phyloP scores from a whole-genome alignment of 768 basidiomycete genomes.

The Rhizopogon sp. region DNA sequence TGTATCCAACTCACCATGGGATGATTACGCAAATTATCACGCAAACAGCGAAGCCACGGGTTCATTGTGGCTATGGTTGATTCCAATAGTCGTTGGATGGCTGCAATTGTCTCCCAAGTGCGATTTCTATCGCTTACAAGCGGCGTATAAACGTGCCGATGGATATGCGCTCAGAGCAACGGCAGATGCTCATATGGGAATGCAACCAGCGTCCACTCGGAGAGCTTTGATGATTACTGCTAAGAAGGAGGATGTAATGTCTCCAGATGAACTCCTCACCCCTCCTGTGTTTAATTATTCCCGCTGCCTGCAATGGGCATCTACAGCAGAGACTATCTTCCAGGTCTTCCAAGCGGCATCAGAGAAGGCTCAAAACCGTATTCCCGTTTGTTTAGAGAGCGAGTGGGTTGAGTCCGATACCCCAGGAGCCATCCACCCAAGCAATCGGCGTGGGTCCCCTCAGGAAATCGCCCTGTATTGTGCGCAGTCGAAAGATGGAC shows the following conservation, averaged over 20 bases:
- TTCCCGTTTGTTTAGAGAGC: slow-evolving; percentile 4
- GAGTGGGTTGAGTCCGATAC: not conserved
- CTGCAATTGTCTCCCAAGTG: slow-evolving; percentile 30
- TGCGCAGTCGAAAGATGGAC: not conserved
- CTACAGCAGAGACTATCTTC: not conserved
- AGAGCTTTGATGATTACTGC: not conserved
- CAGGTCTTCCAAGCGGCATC: not conserved
- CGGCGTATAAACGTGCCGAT: slow-evolving; percentile 26
- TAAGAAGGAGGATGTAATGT: not conserved
- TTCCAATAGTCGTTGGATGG: slow-evolving; percentile 30
- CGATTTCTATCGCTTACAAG: slow-evolving; percentile 19
- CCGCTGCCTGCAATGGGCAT: not conserved
- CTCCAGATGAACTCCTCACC: not conserved
- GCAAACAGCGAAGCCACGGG: slow-evolving; percentile 8
- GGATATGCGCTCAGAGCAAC: slow-evolving; percentile 1
- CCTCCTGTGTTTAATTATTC: not conserved
- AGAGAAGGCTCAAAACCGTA: slow-evolving; percentile 5
- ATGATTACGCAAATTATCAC: not conserved
- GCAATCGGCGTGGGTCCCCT: not conserved
- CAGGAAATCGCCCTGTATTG: not conserved
- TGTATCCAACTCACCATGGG: slow-evolving; percentile 1
- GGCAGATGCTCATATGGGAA: slow-evolving; percentile 7
- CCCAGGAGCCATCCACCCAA: too few species aligned
- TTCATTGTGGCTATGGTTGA: slow-evolving; percentile 32
- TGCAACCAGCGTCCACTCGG: not conserved